Conservation (phyloP, 148 eudicot species). For the Drosera capensis region DNA sequence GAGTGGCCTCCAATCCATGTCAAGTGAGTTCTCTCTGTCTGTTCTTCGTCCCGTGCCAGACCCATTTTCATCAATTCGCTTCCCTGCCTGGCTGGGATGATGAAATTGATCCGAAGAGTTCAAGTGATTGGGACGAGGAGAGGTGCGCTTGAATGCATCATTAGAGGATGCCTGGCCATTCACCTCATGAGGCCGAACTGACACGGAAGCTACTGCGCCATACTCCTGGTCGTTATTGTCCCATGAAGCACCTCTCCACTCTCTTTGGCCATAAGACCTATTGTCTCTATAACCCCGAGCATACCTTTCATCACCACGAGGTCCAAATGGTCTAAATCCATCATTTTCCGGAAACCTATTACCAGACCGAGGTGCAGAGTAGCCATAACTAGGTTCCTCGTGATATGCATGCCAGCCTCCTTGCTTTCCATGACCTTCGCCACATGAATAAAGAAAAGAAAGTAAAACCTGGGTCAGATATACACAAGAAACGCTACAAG, state of each 20-base stretch:
- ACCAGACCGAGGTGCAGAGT: conserved; percentile 24
- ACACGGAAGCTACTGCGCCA: conserved; percentile 20
- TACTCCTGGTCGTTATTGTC: conserved; percentile 24
- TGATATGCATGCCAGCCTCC: conserved; percentile 38
- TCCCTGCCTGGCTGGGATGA: neutral
- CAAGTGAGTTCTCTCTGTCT: conserved; percentile 39
- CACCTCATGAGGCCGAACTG: conserved; percentile 19
- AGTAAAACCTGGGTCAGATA: conserved; percentile 4
- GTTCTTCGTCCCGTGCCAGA: conserved; percentile 22
- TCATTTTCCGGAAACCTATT: conserved; percentile 31
- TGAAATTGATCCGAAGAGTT: conserved; percentile 27
- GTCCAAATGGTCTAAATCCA: conserved; percentile 25
- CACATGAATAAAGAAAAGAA: conserved; percentile 3
- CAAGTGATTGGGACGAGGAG: conserved; percentile 28
- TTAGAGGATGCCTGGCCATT: conserved; percentile 28
- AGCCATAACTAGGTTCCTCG: conserved; percentile 35
- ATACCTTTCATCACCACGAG: conserved; percentile 33
- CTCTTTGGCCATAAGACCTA: conserved; percentile 36
- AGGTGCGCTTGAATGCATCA: conserved; percentile 23
- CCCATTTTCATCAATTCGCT: conserved; percentile 20
- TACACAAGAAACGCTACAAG: conserved; percentile 4
- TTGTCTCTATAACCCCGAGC: conserved; percentile 40
- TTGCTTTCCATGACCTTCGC: conserved; percentile 67
- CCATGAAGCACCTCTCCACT: conserved; percentile 39
- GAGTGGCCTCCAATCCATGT: conserved; percentile 59